phyloP scores from a whole-genome alignment of 148 eudicot species.

The Rhododendron griersonianum region DNA sequence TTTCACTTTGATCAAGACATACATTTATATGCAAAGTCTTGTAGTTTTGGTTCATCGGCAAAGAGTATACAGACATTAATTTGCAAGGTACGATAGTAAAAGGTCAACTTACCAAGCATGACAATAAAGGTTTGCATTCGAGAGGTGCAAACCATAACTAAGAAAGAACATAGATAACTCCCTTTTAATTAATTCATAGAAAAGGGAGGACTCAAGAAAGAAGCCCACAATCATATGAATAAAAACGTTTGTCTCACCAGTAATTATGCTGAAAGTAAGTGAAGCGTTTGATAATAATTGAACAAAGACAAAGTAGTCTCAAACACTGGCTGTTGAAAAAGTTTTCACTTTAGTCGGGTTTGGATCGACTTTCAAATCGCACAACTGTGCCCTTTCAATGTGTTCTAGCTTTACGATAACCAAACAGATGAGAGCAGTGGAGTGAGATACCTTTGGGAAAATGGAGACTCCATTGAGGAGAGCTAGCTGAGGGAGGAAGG shows the following conservation, averaged over 20 bases:
- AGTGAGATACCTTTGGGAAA: slow-evolving; percentile 36
- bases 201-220: not conserved
- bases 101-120: not conserved
- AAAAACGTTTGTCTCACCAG: not conserved
- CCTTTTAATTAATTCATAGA: not conserved
- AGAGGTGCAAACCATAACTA: not conserved
- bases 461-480: slow-evolving; percentile 44
- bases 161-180: no score
- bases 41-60: no score
- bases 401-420: no score
- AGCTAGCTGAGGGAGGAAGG: slow-evolving; percentile 61
- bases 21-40: no score
- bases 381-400: not conserved
- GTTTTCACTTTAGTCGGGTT: not conserved
- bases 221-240: not conserved
- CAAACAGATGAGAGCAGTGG: not conserved
- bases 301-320: no score
- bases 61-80: no score
- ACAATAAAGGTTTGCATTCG: no score
- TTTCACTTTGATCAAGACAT: no score
- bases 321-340: no score
- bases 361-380: not conserved
- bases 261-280: no score
- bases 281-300: no score
- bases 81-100: no score